phyloP scores from a whole-genome alignment of 176 grass and related monocot genomes.

The Typha latifolia region DNA sequence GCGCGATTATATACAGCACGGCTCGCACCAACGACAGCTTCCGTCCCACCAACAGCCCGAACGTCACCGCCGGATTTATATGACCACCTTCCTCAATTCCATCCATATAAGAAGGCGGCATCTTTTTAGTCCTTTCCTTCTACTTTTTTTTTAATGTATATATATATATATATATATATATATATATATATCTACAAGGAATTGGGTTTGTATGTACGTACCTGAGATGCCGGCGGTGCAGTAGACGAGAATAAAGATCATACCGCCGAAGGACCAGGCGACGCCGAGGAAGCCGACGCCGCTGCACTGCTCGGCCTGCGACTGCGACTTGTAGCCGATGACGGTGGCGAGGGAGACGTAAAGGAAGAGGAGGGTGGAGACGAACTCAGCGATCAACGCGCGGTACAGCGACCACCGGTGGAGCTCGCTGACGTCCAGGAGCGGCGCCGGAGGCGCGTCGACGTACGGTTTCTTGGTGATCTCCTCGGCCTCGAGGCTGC shows the following conservation, averaged over 20 bases:
- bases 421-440: constrained; percentile 56
- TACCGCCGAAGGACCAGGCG: constrained; percentile 79
- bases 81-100: constrained; percentile 48
- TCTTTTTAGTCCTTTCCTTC: no score
- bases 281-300: constrained; percentile 73
- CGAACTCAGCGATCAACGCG: constrained; percentile 68
- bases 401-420: constrained; percentile 62
- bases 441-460: constrained; percentile 32
- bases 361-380: constrained; percentile 77
- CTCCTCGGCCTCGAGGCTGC: background rate
- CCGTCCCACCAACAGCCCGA: constrained; percentile 51
- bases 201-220: background rate
- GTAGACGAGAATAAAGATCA: constrained; percentile 84
- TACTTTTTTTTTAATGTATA: no score
- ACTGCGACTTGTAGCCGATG: constrained; percentile 67
- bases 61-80: constrained; percentile 86
- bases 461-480: constrained; percentile 35
- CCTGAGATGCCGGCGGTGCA: constrained; percentile 72
- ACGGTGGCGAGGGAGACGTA: constrained; percentile 80
- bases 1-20: constrained; percentile 51
- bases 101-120: background rate
- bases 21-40: constrained; percentile 59
- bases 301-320: constrained; percentile 7
- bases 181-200: no score
- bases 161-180: no score